Evolutionary conservation across 352 stramenopile species (phyloP), one percentile per base, ranked within the genome.

Genomic region (Globisporangium alternatum): DNA sequence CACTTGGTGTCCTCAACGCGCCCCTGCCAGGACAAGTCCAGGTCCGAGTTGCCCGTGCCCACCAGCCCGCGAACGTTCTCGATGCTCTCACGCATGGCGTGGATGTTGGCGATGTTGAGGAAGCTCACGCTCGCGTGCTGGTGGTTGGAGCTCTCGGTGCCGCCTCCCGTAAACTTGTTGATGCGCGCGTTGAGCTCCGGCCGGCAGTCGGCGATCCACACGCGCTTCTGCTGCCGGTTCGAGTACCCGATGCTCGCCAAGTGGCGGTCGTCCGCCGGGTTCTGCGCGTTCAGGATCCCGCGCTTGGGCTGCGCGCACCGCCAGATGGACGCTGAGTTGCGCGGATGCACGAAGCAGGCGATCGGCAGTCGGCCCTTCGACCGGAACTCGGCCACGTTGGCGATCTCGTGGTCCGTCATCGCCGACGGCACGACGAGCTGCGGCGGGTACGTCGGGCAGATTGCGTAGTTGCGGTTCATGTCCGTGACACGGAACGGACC

Each of bases 81-180:
- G 21, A 97, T 72, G 64, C 79, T 91, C 53, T 97, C 88, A 15
- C 93, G 86, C 83, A 98, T 95, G 8, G 87, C 89, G 66, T 98
- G 93, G 61, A 98, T 98, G 72, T 98, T 97, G 17, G 86, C 86
- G 59, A 98, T 97, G 67, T 96, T 91, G 17, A 97, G 75, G 63
- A 96, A 97, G 9, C 71, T 86, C 47, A 98, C 73, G 9, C 68
- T 77, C 7, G 85, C 83, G 53, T 97, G 91, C 13, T 75, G 68
- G 15, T 90, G 74, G 55, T 70, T 92, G 5, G 78, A 77, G 59
- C 89, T 96, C 62, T 98, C 93, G 1, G 85, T 97, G 45, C 93
- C 93, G 10, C 92, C 93, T 39, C 93, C 93, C 0, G 87, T 95
- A 43, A 96, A 70, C 47, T 93, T 93, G 66, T 98, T 98, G 30